Evolutionary conservation across 768 basidiomycete species (phyloP).

Genomic region (Boletus patriciae): DNA sequence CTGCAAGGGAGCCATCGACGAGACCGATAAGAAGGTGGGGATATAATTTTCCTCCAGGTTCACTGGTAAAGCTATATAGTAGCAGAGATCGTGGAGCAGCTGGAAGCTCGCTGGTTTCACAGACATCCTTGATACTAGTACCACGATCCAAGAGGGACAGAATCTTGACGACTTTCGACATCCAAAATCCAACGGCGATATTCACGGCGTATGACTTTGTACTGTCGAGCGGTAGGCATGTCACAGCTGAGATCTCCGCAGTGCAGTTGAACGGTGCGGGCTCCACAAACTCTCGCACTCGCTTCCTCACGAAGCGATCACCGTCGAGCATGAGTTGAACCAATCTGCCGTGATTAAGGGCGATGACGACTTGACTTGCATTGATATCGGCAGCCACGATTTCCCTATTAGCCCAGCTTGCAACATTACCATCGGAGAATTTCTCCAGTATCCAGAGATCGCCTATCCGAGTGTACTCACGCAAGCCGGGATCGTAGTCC

Average conservation of each 20-base stretch:
- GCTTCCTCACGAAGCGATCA: conserved; percentile 34
- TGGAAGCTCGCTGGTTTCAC: conserved; percentile 36
- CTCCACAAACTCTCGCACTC: conserved; percentile 26
- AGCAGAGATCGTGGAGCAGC: conserved; percentile 47
- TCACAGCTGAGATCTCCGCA: conserved; percentile 69
- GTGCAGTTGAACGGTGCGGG: conserved; percentile 16
- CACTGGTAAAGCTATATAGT: conserved; percentile 57
- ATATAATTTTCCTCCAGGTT: conserved; percentile 37
- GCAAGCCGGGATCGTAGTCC: conserved; percentile 49
- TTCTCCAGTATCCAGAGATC: conserved; percentile 41
- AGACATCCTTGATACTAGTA: conserved; percentile 20
- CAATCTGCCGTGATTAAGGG: conserved; percentile 53
- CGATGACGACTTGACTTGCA: conserved; percentile 65
- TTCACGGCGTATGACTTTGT: conserved; percentile 45
- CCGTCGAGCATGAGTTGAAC: conserved; percentile 50
- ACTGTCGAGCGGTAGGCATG: conserved; percentile 56
- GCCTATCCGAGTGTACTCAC: conserved; percentile 42
- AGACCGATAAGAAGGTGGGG: conserved; percentile 72
- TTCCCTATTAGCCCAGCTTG: conserved; percentile 35
- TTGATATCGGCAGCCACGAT: conserved; percentile 72
- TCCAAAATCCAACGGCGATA: conserved; percentile 77
- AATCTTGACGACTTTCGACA: conserved; percentile 60
- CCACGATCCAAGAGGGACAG: conserved; percentile 36
- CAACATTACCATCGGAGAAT: conserved; percentile 21
- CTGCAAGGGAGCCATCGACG: conserved; percentile 69